Percentiles rank a stretch among this genome's conserved stretches.
These are phyloP conservation scores for Breviolum minutum DNA, from an alignment of 73 alveolate species.

Conservation along the genomic window DNA sequence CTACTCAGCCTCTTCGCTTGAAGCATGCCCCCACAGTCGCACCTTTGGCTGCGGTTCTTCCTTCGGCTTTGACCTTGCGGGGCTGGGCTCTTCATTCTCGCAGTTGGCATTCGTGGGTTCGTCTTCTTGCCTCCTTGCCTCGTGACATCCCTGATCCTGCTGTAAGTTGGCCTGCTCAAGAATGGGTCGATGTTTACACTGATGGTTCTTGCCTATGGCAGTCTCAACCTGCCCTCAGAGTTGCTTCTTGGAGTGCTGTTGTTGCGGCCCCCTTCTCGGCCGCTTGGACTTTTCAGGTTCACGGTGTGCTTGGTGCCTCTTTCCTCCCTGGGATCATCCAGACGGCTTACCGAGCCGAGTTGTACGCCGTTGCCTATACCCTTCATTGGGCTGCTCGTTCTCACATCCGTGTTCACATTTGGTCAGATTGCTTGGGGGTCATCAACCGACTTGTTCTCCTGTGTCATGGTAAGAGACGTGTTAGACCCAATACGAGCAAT, in stretches of 20 bases:
- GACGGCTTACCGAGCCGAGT: neutral
- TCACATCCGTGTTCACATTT: neutral
- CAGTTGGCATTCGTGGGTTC: neutral
- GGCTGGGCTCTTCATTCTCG: neutral
- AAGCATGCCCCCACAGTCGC: neutral
- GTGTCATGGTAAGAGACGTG: neutral
- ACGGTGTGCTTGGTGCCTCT: neutral
- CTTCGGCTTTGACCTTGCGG: neutral
- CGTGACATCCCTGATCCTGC: neutral
- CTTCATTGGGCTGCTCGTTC: neutral
- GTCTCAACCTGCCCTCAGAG: neutral
- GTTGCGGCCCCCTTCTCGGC: neutral
- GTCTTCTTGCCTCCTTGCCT: neutral
- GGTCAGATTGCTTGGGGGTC: neutral
- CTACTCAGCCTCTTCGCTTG: neutral
- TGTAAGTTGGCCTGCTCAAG: no score
- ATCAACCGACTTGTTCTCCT: neutral
- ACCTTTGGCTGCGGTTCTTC: neutral
- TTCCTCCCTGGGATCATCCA: neutral
- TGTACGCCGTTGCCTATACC: neutral
- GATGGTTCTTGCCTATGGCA: neutral
- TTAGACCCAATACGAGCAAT: neutral
- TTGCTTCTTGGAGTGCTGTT: neutral
- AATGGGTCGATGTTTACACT: neutral
- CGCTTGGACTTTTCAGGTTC: neutral